Conservation (phyloP, 495 filamentous ascomycete species). For the Penicillium manginii region DNA sequence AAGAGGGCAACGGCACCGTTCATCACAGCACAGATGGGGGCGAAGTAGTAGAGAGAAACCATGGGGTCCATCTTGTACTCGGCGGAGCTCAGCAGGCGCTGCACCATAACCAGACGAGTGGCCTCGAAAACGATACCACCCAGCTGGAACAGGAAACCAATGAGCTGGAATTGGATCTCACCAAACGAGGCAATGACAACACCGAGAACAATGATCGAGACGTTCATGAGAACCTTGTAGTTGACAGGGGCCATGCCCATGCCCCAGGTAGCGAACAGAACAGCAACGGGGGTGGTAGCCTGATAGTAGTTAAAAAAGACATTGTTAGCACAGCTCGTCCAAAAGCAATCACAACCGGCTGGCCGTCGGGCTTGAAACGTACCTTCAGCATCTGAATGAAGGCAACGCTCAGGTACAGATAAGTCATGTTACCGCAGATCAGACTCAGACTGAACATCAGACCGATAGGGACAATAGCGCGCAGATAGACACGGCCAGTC, state of each 20-base stretch:
- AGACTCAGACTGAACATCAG: conserved; percentile 91
- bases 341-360: background rate
- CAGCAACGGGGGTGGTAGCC: conserved; percentile 90
- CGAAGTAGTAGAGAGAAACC: conserved; percentile 96
- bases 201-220: conserved; percentile 86
- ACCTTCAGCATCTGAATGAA: conserved; percentile 99
- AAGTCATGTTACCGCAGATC: conserved; percentile 93
- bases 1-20: conserved; percentile 79
- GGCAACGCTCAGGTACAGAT: conserved; percentile 87
- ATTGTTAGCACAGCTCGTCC: background rate
- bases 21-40: conserved; percentile 88
- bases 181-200: conserved; percentile 88
- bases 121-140: conserved; percentile 88
- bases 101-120: conserved; percentile 87
- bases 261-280: conserved; percentile 81
- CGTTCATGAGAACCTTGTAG: conserved; percentile 79
- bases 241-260: conserved; percentile 78
- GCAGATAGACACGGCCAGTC: conserved; percentile 87
- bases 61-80: conserved; percentile 98
- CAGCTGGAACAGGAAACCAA: conserved; percentile 85
- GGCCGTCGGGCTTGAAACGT: conserved; percentile 20
- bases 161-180: conserved; percentile 88
- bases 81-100: conserved; percentile 81
- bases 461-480: conserved; percentile 91
- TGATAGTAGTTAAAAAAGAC: conserved; percentile 31